These are phyloP conservation scores for Discostella stelligeroides DNA, from an alignment of 108 stramenopile species.

Conservation along the genomic window DNA sequence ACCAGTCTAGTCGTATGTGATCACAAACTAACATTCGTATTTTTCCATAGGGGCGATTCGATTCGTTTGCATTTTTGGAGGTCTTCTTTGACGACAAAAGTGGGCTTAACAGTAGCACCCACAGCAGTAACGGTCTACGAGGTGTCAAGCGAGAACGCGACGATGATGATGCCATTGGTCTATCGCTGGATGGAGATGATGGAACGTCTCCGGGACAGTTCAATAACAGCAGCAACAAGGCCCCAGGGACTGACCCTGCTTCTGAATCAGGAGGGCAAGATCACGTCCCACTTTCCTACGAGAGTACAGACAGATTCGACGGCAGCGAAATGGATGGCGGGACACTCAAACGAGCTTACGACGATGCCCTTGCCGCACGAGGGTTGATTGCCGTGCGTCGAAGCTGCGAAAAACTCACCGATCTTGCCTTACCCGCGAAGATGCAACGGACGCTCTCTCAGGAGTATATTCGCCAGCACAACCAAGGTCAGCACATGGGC, in stretches of 20 bases:
- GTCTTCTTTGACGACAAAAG: constrained; percentile 88
- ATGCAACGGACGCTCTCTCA: constrained; percentile 87
- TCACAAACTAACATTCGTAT: constrained; percentile 4
- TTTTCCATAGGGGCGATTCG: constrained; percentile 49
- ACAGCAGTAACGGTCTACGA: constrained; percentile 39
- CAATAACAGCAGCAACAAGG: constrained; percentile 13
- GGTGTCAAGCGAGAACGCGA: constrained; percentile 78
- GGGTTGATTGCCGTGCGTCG: constrained; percentile 87
- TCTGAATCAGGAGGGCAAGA: constrained; percentile 32
- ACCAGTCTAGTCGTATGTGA: no score
- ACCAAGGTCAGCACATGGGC: constrained; percentile 50
- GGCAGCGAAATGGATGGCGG: constrained; percentile 50
- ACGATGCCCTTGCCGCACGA: constrained; percentile 88
- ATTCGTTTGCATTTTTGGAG: constrained; percentile 93
- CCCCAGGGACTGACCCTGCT: neutral
- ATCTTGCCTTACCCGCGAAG: constrained; percentile 82
- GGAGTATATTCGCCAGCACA: constrained; percentile 77
- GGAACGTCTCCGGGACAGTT: constrained; percentile 50
- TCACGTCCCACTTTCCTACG: constrained; percentile 47
- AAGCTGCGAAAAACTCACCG: constrained; percentile 85
- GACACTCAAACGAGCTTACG: constrained; percentile 84
- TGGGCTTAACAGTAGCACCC: constrained; percentile 39
- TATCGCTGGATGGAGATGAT: constrained; percentile 86
- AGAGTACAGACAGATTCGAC: constrained; percentile 19
- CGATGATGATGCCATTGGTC: constrained; percentile 89